Conservation (phyloP, 345 rosid genomes). For the Chamaenerion angustifolium region DNA sequence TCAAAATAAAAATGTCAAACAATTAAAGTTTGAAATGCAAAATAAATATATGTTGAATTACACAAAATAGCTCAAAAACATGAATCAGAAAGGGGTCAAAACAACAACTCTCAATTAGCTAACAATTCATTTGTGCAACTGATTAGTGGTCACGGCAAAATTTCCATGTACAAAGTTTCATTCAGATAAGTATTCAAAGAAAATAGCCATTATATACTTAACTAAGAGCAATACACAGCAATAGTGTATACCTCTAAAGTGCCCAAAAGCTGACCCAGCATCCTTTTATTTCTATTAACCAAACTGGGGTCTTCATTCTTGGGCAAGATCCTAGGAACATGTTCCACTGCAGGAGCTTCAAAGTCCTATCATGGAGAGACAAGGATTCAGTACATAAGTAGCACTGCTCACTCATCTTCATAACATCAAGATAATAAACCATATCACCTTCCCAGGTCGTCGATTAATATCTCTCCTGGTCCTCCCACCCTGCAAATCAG, state of each 20-base stretch:
- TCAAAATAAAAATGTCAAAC: too few relatives aligned
- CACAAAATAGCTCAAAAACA: too few relatives aligned
- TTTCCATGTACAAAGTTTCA: too few relatives aligned
- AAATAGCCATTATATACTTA: background rate
- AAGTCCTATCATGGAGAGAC: conserved; percentile 23
- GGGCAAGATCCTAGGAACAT: conserved; percentile 73
- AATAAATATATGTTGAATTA: too few relatives aligned
- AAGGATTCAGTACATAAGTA: background rate
- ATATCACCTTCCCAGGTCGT: conserved; percentile 40
- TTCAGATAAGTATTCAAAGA: background rate
- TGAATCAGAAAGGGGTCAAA: too few relatives aligned
- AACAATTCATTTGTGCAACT: too few relatives aligned
- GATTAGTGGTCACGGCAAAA: too few relatives aligned
- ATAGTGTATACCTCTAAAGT: conserved; percentile 68
- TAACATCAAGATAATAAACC: background rate
- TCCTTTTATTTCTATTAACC: conserved; percentile 86
- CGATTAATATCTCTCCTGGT: conserved; percentile 43
- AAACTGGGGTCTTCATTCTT: conserved; percentile 88
- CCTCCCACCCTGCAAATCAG: conserved; percentile 28
- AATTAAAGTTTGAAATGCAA: too few relatives aligned
- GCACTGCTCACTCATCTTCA: too few relatives aligned
- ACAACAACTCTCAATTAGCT: too few relatives aligned
- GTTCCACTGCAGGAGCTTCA: conserved; percentile 39
- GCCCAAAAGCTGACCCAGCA: conserved; percentile 91
- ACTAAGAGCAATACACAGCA: background rate